phyloP scores from a whole-genome alignment of 805 yeast species.

The Starmera dryadoides region DNA sequence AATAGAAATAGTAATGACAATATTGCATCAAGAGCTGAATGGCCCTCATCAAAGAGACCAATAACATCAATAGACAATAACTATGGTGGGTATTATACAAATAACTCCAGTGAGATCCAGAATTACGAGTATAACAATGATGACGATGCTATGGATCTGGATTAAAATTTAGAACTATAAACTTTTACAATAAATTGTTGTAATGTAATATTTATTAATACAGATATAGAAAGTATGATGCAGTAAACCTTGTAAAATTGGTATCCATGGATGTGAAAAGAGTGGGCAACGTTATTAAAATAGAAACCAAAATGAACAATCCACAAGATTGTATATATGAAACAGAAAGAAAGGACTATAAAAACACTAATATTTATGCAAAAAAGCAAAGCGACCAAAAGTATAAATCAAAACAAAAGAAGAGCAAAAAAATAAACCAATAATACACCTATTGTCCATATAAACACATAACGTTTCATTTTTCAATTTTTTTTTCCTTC shows the following conservation, averaged over 20 bases:
- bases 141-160: constrained; percentile 16
- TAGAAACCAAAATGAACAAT: neutral
- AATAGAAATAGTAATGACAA: neutral
- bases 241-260: too few relatives aligned
- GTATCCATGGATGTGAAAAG: too few relatives aligned
- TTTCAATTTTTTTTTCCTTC: neutral
- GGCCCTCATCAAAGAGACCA: neutral
- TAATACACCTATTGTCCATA: neutral
- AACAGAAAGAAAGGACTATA: neutral
- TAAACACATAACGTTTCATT: neutral
- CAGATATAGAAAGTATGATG: neutral
- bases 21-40: neutral
- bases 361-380: neutral
- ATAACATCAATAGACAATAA: constrained; percentile 1
- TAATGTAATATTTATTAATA: neutral
- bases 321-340: too few relatives aligned
- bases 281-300: too few relatives aligned
- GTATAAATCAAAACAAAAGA: too few relatives aligned
- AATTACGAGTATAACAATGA: constrained; percentile 4
- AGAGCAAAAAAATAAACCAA: neutral
- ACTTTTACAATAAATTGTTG: too few relatives aligned
- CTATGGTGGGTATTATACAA: constrained; percentile 5
- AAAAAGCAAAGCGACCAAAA: too few relatives aligned
- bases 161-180: constrained; percentile 5
- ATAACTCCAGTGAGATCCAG: too few relatives aligned